Evolutionary conservation across 257 asterid species (phyloP).

Genomic region (Solanum chiquidenum): DNA sequence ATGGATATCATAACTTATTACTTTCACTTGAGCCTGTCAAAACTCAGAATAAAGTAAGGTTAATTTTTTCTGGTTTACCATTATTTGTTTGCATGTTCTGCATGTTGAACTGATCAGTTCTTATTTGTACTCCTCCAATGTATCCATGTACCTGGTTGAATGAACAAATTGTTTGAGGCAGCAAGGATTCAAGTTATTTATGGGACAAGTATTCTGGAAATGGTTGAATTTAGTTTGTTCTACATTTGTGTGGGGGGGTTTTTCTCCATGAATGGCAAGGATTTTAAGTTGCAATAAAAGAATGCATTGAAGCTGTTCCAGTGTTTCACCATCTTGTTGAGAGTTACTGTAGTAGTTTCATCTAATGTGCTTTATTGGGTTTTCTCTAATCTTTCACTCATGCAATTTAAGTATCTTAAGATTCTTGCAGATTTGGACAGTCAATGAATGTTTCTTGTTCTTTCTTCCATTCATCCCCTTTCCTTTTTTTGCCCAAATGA

Average conservation of each 20-base stretch:
- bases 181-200: not conserved
- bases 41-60: conserved; percentile 68
- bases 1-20: conserved; percentile 63
- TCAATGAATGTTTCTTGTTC: not conserved
- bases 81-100: not conserved
- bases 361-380: not conserved
- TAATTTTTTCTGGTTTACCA: not conserved
- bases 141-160: not conserved
- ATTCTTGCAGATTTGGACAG: not conserved
- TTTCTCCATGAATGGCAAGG: not conserved
- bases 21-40: conserved; percentile 80
- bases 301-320: not conserved
- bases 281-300: not conserved
- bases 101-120: not conserved
- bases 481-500: not conserved
- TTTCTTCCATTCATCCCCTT: not conserved
- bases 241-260: not conserved
- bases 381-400: not conserved
- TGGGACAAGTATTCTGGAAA: not conserved
- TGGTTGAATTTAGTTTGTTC: not conserved
- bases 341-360: not conserved
- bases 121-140: not conserved
- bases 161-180: not conserved
- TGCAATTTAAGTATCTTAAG: not conserved
- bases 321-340: not conserved